Evolutionary conservation across 2,329 filamentous ascomycete genomes (phyloP), one percentile per base, ranked within the genome.

Genomic region (Aspergillus sp.): DNA sequence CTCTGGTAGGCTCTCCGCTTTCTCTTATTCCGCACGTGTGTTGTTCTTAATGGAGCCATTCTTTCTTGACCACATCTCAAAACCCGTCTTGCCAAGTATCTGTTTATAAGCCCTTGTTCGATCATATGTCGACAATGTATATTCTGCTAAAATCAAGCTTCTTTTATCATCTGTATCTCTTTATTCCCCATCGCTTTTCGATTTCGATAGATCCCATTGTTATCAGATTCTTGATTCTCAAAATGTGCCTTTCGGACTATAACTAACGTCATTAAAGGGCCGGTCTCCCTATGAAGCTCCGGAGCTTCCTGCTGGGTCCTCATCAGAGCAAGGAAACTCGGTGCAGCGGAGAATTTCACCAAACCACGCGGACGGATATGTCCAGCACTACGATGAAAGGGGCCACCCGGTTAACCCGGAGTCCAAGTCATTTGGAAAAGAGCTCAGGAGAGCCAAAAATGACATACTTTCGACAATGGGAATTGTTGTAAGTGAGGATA

Each of bases 401-500:
- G 79, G 79, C 3, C 77, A 80, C 67, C 78, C 79, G 33, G 70
- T 76, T 31, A 81, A 81, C 61, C 68, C 70, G 3, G 70, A 70
- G 33, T 79, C 79, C 6, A 76, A 74, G 58, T 60, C 61, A 12
- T 65, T 75, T 27, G 73, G 72, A 9, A 72, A 73, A 41, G 71
- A 74, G 50, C 72, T 80, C 7, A 69, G 76, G 50, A 74, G 77
- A 65, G 79, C 79, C 1, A 79, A 81, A 60, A 82, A 82, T 70
- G 79, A 81, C 60, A 77, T 81, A 33, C 70, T 81, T 15, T 77
- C 76, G 21, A 79, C 76, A 8, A 79, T 81, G 71, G 79, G 79
- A 3, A 76, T 81, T 40, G 77, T 80, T 40, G 75, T 78, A 58
- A 77, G 75, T 53, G 73, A 77, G 59, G 70, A 76, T 62, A 69